Evolutionary conservation across 2,329 filamentous ascomycete genomes (phyloP).

Genomic region (Colletotrichum sojae): DNA sequence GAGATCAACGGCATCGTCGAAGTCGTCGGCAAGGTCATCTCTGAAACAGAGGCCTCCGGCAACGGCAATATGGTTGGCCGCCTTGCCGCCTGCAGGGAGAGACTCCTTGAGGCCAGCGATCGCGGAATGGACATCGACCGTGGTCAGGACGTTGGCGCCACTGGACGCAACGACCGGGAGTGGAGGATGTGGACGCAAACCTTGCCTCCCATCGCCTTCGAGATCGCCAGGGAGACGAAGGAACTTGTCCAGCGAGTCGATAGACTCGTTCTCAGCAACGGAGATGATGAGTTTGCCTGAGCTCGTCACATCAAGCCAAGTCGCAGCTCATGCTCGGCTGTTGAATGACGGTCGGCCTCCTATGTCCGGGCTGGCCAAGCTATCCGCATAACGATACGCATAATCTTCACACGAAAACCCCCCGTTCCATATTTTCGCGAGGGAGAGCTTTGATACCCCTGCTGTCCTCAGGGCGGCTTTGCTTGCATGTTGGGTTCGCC

Average conservation of each 20-base stretch:
- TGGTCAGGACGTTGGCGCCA: constrained; percentile 70
- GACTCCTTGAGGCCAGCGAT: constrained; percentile 74
- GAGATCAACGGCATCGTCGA: constrained; percentile 79
- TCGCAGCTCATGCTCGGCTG: constrained; percentile 5
- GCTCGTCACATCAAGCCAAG: neutral
- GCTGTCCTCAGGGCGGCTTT: constrained; percentile 40
- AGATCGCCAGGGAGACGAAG: constrained; percentile 86
- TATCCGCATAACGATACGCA: constrained; percentile 12
- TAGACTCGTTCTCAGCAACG: constrained; percentile 52
- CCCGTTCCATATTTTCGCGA: constrained; percentile 19
- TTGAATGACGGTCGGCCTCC: neutral
- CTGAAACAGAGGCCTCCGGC: constrained; percentile 72
- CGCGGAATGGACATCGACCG: constrained; percentile 74
- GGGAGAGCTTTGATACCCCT: constrained; percentile 41
- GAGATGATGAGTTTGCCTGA: constrained; percentile 62
- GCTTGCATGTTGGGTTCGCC: constrained; percentile 37
- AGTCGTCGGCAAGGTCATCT: constrained; percentile 79
- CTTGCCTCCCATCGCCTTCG: constrained; percentile 87
- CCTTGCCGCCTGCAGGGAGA: constrained; percentile 74
- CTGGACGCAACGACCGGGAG: constrained; percentile 66
- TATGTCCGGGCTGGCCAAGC: constrained; percentile 6
- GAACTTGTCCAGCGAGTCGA: constrained; percentile 70
- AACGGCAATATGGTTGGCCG: constrained; percentile 67
- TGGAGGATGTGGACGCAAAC: constrained; percentile 78
- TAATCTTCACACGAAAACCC: constrained; percentile 25